Conservation (phyloP, 1,139 yeast species). For the Kodamaea plutei region DNA sequence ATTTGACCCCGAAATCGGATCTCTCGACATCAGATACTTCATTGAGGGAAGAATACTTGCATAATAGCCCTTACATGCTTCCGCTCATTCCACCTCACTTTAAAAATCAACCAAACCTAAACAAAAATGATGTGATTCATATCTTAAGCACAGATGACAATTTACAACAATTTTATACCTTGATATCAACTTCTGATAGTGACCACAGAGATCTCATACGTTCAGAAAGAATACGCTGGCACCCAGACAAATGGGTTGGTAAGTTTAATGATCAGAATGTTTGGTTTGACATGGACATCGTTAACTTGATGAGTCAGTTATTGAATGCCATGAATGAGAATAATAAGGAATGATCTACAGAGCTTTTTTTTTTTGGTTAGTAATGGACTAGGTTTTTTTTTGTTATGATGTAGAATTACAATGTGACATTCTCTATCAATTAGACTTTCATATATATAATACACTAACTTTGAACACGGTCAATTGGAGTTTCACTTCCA, state of each 20-base stretch:
- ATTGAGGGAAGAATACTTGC: conserved; percentile 11
- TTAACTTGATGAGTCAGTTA: conserved; percentile 29
- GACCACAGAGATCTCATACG: conserved; percentile 30
- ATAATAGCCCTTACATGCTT: conserved; percentile 6
- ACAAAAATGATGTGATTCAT: conserved; percentile 16
- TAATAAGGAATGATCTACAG: too few relatives aligned
- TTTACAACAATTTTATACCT: conserved; percentile 26
- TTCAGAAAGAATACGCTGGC: conserved; percentile 60
- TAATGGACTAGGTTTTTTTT: too few relatives aligned
- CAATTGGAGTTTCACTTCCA: conserved; percentile 19
- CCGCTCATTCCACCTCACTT: conserved; percentile 14
- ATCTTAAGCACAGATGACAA: conserved; percentile 21
- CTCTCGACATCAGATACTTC: conserved; percentile 2
- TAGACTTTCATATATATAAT: conserved; percentile 2
- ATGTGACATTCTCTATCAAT: too few relatives aligned
- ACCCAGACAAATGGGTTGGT: conserved; percentile 56
- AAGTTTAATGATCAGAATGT: conserved; percentile 11
- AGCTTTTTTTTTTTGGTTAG: too few relatives aligned
- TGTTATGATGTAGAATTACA: too few relatives aligned
- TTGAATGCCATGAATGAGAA: too few relatives aligned
- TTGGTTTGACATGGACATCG: conserved; percentile 22
- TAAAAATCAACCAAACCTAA: conserved; percentile 9
- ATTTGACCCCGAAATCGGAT: conserved; percentile 13
- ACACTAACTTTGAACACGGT: conserved; percentile 11
- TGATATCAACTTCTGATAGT: conserved; percentile 13